Evolutionary conservation across 768 basidiomycete genomes (phyloP), one percentile per base, ranked within the genome.

Genomic region (Coprinopsis marcescibilis): DNA sequence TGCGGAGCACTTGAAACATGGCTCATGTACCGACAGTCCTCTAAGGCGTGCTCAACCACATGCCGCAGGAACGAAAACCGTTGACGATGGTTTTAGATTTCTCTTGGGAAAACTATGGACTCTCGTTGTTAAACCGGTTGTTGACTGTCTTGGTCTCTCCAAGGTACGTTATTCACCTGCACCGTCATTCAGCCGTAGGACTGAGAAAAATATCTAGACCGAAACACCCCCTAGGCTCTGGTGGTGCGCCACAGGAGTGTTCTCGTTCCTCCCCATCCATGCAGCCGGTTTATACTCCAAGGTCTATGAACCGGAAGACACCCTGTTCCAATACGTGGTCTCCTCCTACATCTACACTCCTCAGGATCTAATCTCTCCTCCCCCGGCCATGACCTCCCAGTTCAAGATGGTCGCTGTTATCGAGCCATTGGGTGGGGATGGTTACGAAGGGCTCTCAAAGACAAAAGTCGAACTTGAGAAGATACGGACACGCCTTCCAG

Each of bases 321-420:
- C 15, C 24, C 20, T 40, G 23, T 19, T 12, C 24, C 15, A 40
- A 4, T 40, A 40, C 20, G 38, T 24, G 3, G 15, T 40, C 15
- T 40, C 38, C n/a, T 40, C 14, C 3, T 35, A 35, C 34, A 15
- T n/a, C 34, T 3, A n/a, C 34, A 15, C 34, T 19, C 34, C 34
- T 11, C 38, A 17, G 38, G 38, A 40, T 12, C 38, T 40, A 2
- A 17, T 40, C 38, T 4, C 38, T 13, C 15, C 19, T 21, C 19
- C 38, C 14, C 38, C 38, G 5, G 38, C 15, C 2, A n/a, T 32
- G 8, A 32, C 13, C 24, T 12, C 38, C 24, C 5, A 40, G 19
- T 40, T 40, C 38, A 40, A 17, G 38, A 40, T 40, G 38, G 15
- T 40, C 14, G 38, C 20, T 21, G 38, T 40, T 17, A 40, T 40